Percentiles rank a stretch among this genome's conserved stretches.
Conservation (phyloP, 805 yeast species). For the Metschnikowia cubensis region DNA sequence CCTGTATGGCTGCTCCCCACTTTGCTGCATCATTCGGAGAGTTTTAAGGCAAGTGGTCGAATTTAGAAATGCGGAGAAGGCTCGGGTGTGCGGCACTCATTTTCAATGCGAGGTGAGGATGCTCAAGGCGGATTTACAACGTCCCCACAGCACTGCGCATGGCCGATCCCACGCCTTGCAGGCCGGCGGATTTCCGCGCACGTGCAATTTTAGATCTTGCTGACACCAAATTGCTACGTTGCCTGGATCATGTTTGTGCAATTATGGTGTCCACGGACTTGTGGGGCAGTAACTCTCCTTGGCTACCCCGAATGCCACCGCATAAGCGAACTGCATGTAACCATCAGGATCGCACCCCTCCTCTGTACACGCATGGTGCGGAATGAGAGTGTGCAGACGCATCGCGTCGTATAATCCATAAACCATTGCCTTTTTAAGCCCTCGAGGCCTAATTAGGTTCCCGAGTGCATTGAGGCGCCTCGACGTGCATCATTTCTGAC, state of each 20-base stretch:
- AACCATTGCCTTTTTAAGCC: constrained; percentile 6
- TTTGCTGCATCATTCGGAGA: constrained; percentile 3
- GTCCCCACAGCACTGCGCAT: constrained; percentile 3
- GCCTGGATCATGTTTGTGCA: no score
- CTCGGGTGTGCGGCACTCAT: not conserved
- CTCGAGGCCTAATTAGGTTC: constrained; percentile 7
- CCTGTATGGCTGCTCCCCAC: constrained; percentile 1
- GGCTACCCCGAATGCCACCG: no score
- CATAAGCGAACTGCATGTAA: constrained; percentile 1
- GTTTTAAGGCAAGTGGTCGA: not conserved
- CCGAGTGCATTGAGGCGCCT: not conserved
- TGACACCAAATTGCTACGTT: no score
- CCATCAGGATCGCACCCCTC: constrained; percentile 3
- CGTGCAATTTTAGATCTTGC: not conserved
- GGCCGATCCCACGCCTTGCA: not conserved
- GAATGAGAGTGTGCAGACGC: constrained; percentile 1
- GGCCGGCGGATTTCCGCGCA: not conserved
- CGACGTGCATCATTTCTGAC: not conserved
- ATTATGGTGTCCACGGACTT: no score
- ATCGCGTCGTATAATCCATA: not conserved
- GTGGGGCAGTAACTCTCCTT: not conserved
- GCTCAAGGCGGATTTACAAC: constrained; percentile 2
- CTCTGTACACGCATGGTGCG: constrained; percentile 7
- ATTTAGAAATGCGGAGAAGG: constrained; percentile 5
- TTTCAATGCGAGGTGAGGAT: not conserved